These are phyloP conservation scores for Fusarium continuum DNA, from an alignment of 2,329 filamentous ascomycete genomes.

Conservation along the genomic window DNA sequence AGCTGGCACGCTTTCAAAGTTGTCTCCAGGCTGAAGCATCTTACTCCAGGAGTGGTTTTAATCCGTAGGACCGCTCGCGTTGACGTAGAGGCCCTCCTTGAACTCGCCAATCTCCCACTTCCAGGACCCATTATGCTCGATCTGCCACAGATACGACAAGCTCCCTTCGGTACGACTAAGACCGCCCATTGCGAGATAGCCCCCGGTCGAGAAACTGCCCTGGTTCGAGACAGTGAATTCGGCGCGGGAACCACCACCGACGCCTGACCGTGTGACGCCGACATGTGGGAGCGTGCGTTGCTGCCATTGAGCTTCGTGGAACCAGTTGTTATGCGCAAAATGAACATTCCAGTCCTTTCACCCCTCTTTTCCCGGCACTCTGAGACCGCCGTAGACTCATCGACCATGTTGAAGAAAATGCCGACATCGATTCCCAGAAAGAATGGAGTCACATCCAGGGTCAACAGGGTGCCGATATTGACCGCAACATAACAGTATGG, in stretches of 20 bases:
- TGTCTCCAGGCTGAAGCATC: conserved; percentile 34
- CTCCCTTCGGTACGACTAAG: conserved; percentile 30
- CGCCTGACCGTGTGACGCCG: background rate
- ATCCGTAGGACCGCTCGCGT: conserved; percentile 40
- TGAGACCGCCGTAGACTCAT: background rate
- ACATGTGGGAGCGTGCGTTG: background rate
- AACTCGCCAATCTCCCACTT: conserved; percentile 50
- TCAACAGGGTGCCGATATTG: conserved; percentile 22
- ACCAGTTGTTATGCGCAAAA: background rate
- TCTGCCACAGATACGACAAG: conserved; percentile 49
- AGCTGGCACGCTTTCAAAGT: conserved; percentile 40
- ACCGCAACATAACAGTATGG: conserved; percentile 21
- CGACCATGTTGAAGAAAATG: conserved; percentile 4
- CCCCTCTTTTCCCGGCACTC: background rate
- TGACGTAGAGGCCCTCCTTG: conserved; percentile 47
- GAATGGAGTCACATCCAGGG: conserved; percentile 29
- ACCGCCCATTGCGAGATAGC: conserved; percentile 46
- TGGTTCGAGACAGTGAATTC: conserved; percentile 34
- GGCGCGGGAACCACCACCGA: conserved; percentile 32
- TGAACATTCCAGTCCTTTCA: background rate
- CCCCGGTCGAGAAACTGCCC: conserved; percentile 44
- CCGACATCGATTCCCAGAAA: background rate
- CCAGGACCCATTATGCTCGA: conserved; percentile 51
- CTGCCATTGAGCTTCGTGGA: conserved; percentile 1
- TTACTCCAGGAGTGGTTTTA: conserved; percentile 45